Base-by-base conservation (phyloP, 768 basidiomycete species). In the Candolleomyces efflorescens region DNA sequence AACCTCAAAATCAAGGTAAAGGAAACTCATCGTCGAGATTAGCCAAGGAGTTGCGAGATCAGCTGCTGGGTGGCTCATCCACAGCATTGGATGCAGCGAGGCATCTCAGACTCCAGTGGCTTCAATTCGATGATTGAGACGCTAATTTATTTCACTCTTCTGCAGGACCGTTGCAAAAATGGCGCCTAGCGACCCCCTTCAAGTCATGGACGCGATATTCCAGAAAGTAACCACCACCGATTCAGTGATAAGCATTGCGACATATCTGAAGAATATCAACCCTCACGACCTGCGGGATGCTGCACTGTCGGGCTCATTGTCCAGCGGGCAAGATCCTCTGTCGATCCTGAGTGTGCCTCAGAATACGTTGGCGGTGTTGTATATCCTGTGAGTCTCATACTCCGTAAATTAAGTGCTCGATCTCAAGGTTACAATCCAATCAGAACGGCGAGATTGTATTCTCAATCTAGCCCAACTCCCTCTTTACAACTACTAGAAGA, bases 281-380 rank as follows among this genome's bases (percentile, higher is more conserved):
- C 73, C 82, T 5, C 85, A 80, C 59, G 89, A 91, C 27, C 71
- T 80, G 26, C 72, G 82, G 27, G 87, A 89, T 20, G 66, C 74
- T 15, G 73, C 86, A 49, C 74, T 90, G 3, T 76, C 83, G 4
- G 78, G 82, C 60, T 59, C 76, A 11, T 65, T 89, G 6, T 67
- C 79, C 0, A 77, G 78, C 48, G 89, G 85, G 3, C 81, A 85
- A 61, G 90, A 93, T 68, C 91, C 91, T 9, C 65, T 93, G 52
- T 56, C 71, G 2, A 67, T 87, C 9, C 70, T 93, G 37, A 79
- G 86, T 64, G 69, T 83, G 23, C 69, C 73, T 27, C 65, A 64
- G 27, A 81, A 90, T 66, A 86, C 89, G 0, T 68, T 92, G 3
- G 87, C 84, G 0, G 78, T 84, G 43, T 68, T 92, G 43, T 87